Evolutionary conservation across 768 basidiomycete genomes (phyloP), one percentile per base, ranked within the genome.

Genomic region (Rhizopogon vesiculosus): DNA sequence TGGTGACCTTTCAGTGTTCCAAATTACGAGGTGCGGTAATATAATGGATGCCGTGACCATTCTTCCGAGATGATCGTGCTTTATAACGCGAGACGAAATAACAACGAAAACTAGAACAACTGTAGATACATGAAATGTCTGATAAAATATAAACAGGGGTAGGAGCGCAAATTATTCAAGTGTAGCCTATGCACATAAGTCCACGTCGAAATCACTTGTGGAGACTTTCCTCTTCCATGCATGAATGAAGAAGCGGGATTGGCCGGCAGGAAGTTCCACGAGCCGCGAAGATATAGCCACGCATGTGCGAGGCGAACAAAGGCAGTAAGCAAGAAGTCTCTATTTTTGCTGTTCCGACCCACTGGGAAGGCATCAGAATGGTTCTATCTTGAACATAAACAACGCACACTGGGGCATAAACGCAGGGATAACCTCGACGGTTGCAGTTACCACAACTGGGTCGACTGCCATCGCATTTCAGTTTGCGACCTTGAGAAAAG

Each of bases 361-460:
- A 53, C 39, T 52, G 45, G 13, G 15, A 41, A 25, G 33, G 57
- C 42, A 64, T 63, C 40, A 55, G 46, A 54, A 40, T 54, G 58
- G 54, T 43, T 60, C 53, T 51, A 45, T 35, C 33, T 8, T 43
- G 55, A 45, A 40, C 7, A 12, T n/a, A 28, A 25, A 31, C 51
- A 49, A 74, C 85, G 71, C 74, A 87, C 85, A 89, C 87, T 56
- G 87, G 83, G 19, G 74, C 64, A 65, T 89, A 89, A 44, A 64
- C 61, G 62, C 87, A 89, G 2, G 81, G 77, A 58, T 76, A 76
- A 22, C 77, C 76, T 38, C 87, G 78, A 55, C 77, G 77, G 62
- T 80, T 75, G 67, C 87, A 89, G 64, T 89, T 87, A 35, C 73
- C 74, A 66, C 87, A 89, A 38, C 79, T 78, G 2, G 85, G 85